These are phyloP conservation scores for Rhizoclosmatium sp. DNA, from an alignment of 192 early-diverging fungal genomes.

Conservation along the genomic window DNA sequence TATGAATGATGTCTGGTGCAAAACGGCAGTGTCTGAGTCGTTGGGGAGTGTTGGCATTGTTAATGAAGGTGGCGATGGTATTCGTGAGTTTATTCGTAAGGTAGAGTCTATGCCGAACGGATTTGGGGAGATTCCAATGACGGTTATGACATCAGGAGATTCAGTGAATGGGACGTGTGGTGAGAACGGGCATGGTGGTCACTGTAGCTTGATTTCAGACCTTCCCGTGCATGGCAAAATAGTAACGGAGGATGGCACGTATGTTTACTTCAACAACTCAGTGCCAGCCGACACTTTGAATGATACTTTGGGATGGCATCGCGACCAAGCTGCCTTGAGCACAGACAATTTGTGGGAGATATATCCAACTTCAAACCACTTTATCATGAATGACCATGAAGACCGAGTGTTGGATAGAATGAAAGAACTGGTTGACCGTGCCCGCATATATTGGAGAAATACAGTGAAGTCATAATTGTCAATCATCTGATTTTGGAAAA, in stretches of 20 bases:
- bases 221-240: not conserved
- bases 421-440: not conserved
- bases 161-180: not conserved
- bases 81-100: not conserved
- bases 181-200: not conserved
- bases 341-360: slow-evolving; percentile 4
- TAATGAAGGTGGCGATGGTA: not conserved
- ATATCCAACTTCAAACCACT: not conserved
- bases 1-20: not conserved
- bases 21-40: not conserved
- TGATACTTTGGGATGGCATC: not conserved
- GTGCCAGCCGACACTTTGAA: not conserved
- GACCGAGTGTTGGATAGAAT: not conserved
- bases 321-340: not conserved
- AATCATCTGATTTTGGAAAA: too few relatives aligned
- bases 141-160: not conserved
- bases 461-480: too few relatives aligned
- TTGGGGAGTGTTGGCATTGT: not conserved
- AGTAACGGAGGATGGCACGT: not conserved
- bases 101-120: not conserved
- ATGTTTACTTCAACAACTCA: not conserved
- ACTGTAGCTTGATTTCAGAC: not conserved
- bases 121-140: not conserved
- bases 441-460: not conserved
- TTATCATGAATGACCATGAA: not conserved